Conservation (phyloP, 2,329 filamentous ascomycete species). For the Emmonsiellopsis sp. region DNA sequence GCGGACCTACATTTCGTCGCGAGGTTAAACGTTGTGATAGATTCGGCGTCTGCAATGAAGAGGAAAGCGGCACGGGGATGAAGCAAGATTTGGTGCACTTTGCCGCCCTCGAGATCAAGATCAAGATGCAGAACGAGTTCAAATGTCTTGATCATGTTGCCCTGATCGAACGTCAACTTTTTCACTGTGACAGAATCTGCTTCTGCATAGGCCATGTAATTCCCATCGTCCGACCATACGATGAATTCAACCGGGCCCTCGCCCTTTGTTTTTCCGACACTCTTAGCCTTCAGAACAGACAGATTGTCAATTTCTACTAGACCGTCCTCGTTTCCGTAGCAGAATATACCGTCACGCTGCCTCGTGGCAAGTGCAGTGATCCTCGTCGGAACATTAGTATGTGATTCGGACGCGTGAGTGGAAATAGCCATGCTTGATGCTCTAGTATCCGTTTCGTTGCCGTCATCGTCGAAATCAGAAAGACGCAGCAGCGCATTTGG, state of each 20-base stretch:
- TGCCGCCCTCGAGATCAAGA: background rate
- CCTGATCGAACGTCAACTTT: background rate
- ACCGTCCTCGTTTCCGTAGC: background rate
- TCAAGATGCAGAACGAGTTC: background rate
- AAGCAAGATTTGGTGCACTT: background rate
- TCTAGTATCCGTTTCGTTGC: constrained; percentile 1
- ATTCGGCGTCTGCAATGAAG: background rate
- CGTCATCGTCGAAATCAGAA: constrained; percentile 12
- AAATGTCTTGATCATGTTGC: background rate
- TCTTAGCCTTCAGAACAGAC: background rate
- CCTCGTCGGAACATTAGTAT: background rate
- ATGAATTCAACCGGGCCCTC: background rate
- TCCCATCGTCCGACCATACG: background rate
- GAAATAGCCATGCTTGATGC: background rate
- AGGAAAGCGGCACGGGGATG: background rate
- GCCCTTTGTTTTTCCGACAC: background rate
- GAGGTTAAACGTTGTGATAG: background rate
- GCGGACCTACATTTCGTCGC: background rate
- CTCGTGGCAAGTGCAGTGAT: background rate
- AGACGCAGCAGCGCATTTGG: constrained; percentile 16
- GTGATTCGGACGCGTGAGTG: background rate
- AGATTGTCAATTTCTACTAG: background rate
- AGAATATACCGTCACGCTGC: background rate
- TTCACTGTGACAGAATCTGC: background rate
- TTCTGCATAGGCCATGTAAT: background rate